Evolutionary conservation across 306 rosid species (phyloP).

Genomic region (Citrullus amarus): DNA sequence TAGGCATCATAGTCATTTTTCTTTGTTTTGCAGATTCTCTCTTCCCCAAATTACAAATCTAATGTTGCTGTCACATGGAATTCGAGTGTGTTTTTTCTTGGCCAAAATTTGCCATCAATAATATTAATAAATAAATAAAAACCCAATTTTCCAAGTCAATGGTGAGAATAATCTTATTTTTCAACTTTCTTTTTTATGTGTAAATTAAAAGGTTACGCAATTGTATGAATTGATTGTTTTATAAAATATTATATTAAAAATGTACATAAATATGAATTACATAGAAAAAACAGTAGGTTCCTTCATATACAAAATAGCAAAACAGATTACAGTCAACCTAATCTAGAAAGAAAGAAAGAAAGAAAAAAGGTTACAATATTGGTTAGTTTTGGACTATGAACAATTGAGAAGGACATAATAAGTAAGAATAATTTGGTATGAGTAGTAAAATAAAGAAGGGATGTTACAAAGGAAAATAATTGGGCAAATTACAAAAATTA

Average conservation of each 20-base stretch:
- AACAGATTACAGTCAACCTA: not conserved
- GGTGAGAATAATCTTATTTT: not conserved
- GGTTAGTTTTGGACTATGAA: not conserved
- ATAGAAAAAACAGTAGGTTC: not conserved
- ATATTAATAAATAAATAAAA: no score
- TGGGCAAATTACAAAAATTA: no score
- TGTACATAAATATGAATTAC: no score
- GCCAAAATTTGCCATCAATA: no score
- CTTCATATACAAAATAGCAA: not conserved
- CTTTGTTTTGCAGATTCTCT: no score
- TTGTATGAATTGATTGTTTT: not conserved
- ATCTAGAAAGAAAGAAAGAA: not conserved
- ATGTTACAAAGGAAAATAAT: not conserved
- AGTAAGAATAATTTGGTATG: not conserved
- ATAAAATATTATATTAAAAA: not conserved
- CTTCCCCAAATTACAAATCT: no score
- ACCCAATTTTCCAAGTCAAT: not conserved
- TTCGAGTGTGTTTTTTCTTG: no score
- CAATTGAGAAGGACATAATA: not conserved
- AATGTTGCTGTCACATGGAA: no score
- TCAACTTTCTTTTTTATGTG: not conserved
- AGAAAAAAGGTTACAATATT: not conserved
- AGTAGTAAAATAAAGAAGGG: not conserved
- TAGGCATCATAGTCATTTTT: no score
- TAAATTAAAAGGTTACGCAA: not conserved